Base-by-base conservation (phyloP, 192 early-diverging fungal genomes). In the Coemansia sp. region DNA sequence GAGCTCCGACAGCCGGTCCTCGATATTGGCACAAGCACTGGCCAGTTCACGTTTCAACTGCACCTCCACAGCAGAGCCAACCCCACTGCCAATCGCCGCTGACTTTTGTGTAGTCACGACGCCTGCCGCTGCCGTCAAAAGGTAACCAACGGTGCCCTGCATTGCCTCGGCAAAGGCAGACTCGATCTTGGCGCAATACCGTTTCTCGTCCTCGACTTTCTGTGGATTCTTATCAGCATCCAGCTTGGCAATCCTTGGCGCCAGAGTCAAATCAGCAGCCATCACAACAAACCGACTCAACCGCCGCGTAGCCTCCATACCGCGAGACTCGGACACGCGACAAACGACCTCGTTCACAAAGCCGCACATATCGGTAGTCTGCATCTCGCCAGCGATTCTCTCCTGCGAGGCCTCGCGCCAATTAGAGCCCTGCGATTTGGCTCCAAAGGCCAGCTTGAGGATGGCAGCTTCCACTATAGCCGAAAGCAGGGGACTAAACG, bases 401-500 rank as follows among this genome's bases (percentile, higher is more conserved):
- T 29, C 29, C 41, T 10, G 8, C 1, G 57, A 9, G 4, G 53
- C 21, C 8, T 44, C 71, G 29, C 68, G 67, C 58, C 58, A 60
- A 17, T 36, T 60, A 6, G 58, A 17, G 2, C 58, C 58, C 15
- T 60, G 58, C 32, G 58, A 60, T 21, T 60, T 60, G 36, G 36
- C 67, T 38, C 79, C 79, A 12, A 36, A 38, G 2, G 74, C 64
- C 12, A 67, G 45, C 62, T 70, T 81, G 9, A 81, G 61, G 37
- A 83, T 59, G 4, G 66, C 75, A 0, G 75, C 69, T 46, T 83
- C 75, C 12, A 69, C 66, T 1, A 77, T 34, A 1, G 80, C 80
- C 0, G 80, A 36, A 58, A 83, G 65, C 27, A 83, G 60, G 0
- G 75, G 80, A 23, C 80, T 83, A n/a, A 77, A 77, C 10, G 69